Evolutionary conservation across 179 eudicot genomes (phyloP).

Genomic region (Pouteria campechiana): DNA sequence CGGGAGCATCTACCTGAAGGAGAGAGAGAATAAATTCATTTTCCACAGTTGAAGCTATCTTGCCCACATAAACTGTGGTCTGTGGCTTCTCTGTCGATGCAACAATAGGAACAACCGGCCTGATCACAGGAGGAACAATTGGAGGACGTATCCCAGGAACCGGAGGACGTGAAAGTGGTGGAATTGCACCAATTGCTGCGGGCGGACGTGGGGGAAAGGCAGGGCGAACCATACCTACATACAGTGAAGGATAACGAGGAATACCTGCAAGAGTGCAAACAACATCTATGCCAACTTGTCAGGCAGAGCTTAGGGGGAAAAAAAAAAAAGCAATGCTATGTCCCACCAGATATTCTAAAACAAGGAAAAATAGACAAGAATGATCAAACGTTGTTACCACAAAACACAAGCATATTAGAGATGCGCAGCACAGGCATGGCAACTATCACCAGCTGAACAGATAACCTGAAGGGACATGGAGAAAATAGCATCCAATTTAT

Average conservation of each 20-base stretch:
- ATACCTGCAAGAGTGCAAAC: slow-evolving; percentile 54
- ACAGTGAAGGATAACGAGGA: slow-evolving; percentile 59
- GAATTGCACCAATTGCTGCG: slow-evolving; percentile 38
- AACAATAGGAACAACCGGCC: slow-evolving; percentile 37
- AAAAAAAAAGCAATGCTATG: neutral
- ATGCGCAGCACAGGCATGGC: slow-evolving; percentile 70
- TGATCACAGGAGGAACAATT: slow-evolving; percentile 36
- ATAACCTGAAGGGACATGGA: slow-evolving; percentile 55
- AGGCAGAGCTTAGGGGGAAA: slow-evolving; percentile 23
- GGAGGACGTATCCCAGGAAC: slow-evolving; percentile 55
- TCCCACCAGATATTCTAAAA: neutral
- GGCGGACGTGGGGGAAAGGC: slow-evolving; percentile 56
- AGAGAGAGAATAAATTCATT: slow-evolving; percentile 81
- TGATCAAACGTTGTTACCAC: slow-evolving; percentile 48
- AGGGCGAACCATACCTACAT: slow-evolving; percentile 47
- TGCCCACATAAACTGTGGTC: slow-evolving; percentile 89
- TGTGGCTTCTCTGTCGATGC: slow-evolving; percentile 67
- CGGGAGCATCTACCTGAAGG: slow-evolving; percentile 46
- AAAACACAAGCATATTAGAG: slow-evolving; percentile 62
- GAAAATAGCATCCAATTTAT: slow-evolving; percentile 37
- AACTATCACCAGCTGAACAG: slow-evolving; percentile 79
- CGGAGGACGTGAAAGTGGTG: slow-evolving; percentile 57
- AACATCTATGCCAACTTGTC: slow-evolving; percentile 62
- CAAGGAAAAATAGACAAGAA: slow-evolving; percentile 13
- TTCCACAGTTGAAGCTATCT: slow-evolving; percentile 77